phyloP scores from a whole-genome alignment of 2,329 filamentous ascomycete genomes.

The Sordariomycetes sp. region DNA sequence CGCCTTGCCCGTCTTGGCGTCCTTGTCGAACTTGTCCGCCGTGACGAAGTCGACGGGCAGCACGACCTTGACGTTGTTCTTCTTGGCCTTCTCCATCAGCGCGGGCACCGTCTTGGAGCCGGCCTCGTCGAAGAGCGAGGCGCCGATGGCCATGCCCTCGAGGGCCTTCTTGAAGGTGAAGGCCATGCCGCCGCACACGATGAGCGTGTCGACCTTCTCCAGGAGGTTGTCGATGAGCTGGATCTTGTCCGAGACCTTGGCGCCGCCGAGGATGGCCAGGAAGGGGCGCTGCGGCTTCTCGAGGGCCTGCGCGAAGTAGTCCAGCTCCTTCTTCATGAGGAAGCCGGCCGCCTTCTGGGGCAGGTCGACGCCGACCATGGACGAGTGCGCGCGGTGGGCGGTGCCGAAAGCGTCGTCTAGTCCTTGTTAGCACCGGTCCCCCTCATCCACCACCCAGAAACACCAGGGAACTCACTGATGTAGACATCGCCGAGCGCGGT shows the following conservation, averaged over 20 bases:
- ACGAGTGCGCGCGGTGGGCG: slow-evolving; percentile 95
- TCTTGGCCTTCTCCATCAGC: slow-evolving; percentile 91
- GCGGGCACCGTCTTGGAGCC: slow-evolving; percentile 83
- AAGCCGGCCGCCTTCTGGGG: slow-evolving; percentile 96
- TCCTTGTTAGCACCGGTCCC: background rate
- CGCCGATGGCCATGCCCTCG: slow-evolving; percentile 78
- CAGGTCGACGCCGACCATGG: slow-evolving; percentile 94
- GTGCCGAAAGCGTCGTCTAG: slow-evolving; percentile 81
- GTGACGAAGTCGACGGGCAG: slow-evolving; percentile 93
- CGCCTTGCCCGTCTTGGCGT: slow-evolving; percentile 71
- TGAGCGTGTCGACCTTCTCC: slow-evolving; percentile 92
- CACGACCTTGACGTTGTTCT: slow-evolving; percentile 89
- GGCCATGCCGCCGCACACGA: slow-evolving; percentile 96
- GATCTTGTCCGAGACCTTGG: slow-evolving; percentile 99
- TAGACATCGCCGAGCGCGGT: slow-evolving; percentile 92
- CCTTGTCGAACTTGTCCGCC: slow-evolving; percentile 83
- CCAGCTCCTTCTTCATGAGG: slow-evolving; percentile 99
- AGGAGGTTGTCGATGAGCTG: slow-evolving; percentile 98
- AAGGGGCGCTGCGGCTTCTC: slow-evolving; percentile 90
- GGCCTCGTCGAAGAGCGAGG: slow-evolving; percentile 85
- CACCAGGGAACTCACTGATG: slow-evolving; percentile 59
- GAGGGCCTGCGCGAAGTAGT: slow-evolving; percentile 97
- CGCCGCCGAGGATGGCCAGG: slow-evolving; percentile 94
- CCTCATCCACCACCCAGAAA: background rate
- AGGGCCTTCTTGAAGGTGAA: slow-evolving; percentile 99